Conservation (phyloP, 2,329 filamentous ascomycete species). For the Ophiostoma populinum region DNA sequence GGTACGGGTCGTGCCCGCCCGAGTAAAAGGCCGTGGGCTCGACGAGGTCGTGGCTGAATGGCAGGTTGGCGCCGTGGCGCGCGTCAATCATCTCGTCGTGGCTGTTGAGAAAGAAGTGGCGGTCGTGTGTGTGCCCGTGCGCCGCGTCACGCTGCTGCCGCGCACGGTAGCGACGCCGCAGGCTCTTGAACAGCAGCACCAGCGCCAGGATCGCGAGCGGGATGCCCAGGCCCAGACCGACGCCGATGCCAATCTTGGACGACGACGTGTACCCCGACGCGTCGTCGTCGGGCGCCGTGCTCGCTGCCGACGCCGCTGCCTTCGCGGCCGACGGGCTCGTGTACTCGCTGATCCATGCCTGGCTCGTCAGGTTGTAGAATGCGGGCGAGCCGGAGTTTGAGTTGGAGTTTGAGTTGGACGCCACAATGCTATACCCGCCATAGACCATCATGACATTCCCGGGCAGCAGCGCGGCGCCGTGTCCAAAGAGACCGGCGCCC, state of each 20-base stretch:
- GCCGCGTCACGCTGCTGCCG: conserved; percentile 20
- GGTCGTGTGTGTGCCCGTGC: conserved; percentile 30
- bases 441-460: conserved; percentile 54
- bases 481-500: conserved; percentile 37
- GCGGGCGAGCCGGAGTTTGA: conserved; percentile 11
- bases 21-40: conserved; percentile 25
- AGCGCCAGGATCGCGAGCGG: conserved; percentile 31
- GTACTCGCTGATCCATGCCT: conserved; percentile 34
- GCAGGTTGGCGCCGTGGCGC: conserved; percentile 16
- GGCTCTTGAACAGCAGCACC: conserved; percentile 23
- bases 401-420: conserved; percentile 10
- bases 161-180: conserved; percentile 25
- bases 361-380: conserved; percentile 41
- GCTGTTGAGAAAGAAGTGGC: conserved; percentile 24
- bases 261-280: conserved; percentile 10
- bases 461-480: conserved; percentile 44
- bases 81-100: conserved; percentile 31
- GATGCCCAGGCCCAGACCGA: conserved; percentile 48
- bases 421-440: conserved; percentile 37
- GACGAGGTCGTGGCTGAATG: conserved; percentile 16
- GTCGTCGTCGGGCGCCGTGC: conserved; percentile 5
- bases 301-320: background rate
- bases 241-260: conserved; percentile 40
- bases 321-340: no score
- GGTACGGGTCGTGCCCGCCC: conserved; percentile 25